Evolutionary conservation across 163 green algal genomes (phyloP), one percentile per base, ranked within the genome.

Genomic region (Trebouxiophyceae sp.): DNA sequence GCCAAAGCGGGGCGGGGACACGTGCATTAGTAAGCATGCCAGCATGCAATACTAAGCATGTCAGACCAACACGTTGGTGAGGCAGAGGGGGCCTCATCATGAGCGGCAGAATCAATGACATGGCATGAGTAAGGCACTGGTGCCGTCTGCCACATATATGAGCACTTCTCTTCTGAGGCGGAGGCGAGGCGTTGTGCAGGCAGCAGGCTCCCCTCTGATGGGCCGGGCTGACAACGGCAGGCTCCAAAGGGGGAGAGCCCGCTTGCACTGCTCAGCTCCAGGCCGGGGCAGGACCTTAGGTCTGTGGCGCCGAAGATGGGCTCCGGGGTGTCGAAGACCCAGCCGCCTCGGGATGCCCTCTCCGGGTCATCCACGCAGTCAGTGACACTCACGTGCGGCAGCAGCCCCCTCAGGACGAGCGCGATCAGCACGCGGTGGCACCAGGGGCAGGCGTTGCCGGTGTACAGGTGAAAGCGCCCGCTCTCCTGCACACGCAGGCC

Each of bases 371-470:
- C 86, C 12, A 75, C 61, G 47, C 88, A 66, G 32, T 68, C 47
- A 0, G 65, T 75, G 27, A 83, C 62, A 32, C 31, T 58, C 26
- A 86, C 68, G 27, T 70, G 47, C 2, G 44, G 55, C 2, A 59
- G 66, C 32, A 91, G 66, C 12, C 84, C 83, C 0, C 76, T 63
- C 5, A 93, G 39, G 7, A 84, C 78, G 24, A 90, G 73, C 5
- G 81, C 80, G 31, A 97, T 69, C 45, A 85, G 55, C 34, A 95
- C 85, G 16, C 91, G 75, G 66, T 96, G 90, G 77, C 90, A 96
- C 89, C 90, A 97, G 31, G 89, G 89, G 73, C 91, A 97, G 7
- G 91, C 84, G 68, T 97, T 96, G 46, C 91, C 91, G 4, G 94
- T 62, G 63, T 95, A 96, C 46, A 95, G 23, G 28, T 67, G 62